These are phyloP conservation scores for Debaryomycetaceae sp. DNA, from an alignment of 1,139 yeast species.

Conservation along the genomic window DNA sequence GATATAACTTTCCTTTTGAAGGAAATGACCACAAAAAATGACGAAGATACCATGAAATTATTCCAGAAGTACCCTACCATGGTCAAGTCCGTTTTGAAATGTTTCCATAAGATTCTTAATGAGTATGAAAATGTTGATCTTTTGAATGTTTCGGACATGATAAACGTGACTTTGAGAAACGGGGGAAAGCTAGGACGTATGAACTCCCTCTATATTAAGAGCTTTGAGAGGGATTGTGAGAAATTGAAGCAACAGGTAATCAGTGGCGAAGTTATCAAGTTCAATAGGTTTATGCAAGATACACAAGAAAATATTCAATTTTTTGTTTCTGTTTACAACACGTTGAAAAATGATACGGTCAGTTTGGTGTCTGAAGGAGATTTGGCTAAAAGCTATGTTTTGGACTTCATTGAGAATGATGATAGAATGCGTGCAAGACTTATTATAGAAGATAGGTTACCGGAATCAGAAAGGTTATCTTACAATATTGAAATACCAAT, in stretches of 20 bases:
- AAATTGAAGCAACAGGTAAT: constrained; percentile 43
- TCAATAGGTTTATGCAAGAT: constrained; percentile 57
- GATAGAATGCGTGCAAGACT: constrained; percentile 62
- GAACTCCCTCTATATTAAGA: constrained; percentile 33
- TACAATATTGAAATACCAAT: constrained; percentile 41
- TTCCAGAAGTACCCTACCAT: constrained; percentile 30
- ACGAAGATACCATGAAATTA: constrained; percentile 31
- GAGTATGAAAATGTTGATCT: constrained; percentile 18
- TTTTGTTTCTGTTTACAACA: constrained; percentile 44
- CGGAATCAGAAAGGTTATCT: constrained; percentile 41
- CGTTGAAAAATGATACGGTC: constrained; percentile 40
- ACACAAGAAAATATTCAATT: constrained; percentile 56
- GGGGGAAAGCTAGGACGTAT: constrained; percentile 41
- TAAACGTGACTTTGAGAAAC: constrained; percentile 30
- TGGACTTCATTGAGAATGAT: constrained; percentile 66
- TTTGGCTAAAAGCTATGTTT: constrained; percentile 31
- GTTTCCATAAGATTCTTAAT: constrained; percentile 19
- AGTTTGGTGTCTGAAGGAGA: constrained; percentile 29
- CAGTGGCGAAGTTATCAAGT: constrained; percentile 45
- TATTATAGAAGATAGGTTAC: constrained; percentile 48
- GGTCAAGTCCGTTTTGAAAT: constrained; percentile 23
- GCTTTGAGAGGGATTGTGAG: constrained; percentile 46
- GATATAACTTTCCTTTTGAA: constrained; percentile 26
- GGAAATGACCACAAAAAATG: constrained; percentile 23
- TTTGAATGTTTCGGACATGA: constrained; percentile 31